These are phyloP conservation scores for Mucor piriformis DNA, from an alignment of 371 early-diverging fungal species.

Conservation along the genomic window DNA sequence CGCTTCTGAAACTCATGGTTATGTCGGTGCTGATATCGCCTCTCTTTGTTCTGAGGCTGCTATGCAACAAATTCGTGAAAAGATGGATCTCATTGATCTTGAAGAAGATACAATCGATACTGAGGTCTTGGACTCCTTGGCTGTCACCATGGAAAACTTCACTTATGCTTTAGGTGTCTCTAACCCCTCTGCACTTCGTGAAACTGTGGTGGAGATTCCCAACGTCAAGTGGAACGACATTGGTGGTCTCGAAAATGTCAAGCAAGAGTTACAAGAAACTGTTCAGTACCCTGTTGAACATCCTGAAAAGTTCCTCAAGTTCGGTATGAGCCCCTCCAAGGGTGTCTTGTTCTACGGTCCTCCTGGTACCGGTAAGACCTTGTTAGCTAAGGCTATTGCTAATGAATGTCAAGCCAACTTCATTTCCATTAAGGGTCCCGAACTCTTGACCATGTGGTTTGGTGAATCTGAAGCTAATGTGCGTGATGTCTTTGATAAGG, in stretches of 20 bases:
- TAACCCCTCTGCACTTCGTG: conserved; percentile 99
- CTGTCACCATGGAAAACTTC: conserved; percentile 99
- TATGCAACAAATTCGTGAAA: conserved; percentile 99
- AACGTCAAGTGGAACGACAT: conserved; percentile 98
- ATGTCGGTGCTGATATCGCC: conserved; percentile 99
- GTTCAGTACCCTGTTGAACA: conserved; percentile 99
- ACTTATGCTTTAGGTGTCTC: conserved; percentile 94
- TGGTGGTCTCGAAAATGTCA: conserved; percentile 99
- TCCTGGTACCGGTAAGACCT: conserved; percentile 99
- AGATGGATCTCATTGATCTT: conserved; percentile 97
- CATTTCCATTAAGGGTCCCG: conserved; percentile 99
- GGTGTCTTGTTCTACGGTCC: conserved; percentile 99
- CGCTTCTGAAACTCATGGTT: conserved; percentile 98
- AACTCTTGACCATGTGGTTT: conserved; percentile 99
- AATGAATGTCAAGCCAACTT: conserved; percentile 99
- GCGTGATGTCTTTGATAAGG: conserved; percentile 99
- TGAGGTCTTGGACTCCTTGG: conserved; percentile 93
- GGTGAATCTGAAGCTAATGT: conserved; percentile 99
- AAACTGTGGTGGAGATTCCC: conserved; percentile 99
- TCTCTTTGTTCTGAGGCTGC: conserved; percentile 99
- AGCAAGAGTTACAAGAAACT: conserved; percentile 98
- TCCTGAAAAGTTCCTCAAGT: conserved; percentile 99
- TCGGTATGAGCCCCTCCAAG: conserved; percentile 99
- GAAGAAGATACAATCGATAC: conserved; percentile 99
- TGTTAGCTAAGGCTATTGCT: conserved; percentile 99